Conservation (phyloP, 768 basidiomycete genomes). For the Boletus sp. region DNA sequence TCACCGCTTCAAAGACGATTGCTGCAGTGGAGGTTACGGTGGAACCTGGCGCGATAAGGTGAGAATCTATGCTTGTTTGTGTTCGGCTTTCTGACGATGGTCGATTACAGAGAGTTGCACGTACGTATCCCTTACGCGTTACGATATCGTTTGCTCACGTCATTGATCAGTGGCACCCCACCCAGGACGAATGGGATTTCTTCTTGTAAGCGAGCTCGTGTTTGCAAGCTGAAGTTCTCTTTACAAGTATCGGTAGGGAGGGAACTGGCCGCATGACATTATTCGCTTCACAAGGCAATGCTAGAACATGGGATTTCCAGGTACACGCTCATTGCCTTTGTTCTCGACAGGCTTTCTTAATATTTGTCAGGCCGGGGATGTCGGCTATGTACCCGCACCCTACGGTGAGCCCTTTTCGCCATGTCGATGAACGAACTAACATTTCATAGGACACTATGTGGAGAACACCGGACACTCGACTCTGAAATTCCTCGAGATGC, state of each 20-base stretch:
- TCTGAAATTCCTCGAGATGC: constrained; percentile 46
- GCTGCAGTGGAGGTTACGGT: constrained; percentile 53
- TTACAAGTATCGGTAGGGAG: constrained; percentile 34
- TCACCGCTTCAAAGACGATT: constrained; percentile 47
- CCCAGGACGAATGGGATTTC: constrained; percentile 61
- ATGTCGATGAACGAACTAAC: neutral
- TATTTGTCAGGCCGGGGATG: constrained; percentile 18
- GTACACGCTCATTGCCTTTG: constrained; percentile 22
- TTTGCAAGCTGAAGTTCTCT: neutral
- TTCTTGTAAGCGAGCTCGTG: constrained; percentile 42
- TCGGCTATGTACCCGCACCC: constrained; percentile 13
- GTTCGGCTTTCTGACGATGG: neutral
- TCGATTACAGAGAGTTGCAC: constrained; percentile 47
- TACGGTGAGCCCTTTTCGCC: constrained; percentile 9
- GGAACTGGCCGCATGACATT: constrained; percentile 54
- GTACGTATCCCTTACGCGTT: constrained; percentile 28
- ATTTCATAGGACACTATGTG: constrained; percentile 44
- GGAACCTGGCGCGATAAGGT: constrained; percentile 56
- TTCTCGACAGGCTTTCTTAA: neutral
- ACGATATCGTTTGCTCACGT: neutral
- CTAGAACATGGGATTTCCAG: constrained; percentile 58
- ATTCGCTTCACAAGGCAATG: constrained; percentile 51
- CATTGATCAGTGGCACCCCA: constrained; percentile 60
- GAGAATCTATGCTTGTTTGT: neutral
- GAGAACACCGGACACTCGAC: constrained; percentile 53